Evolutionary conservation across 208 protist species (phyloP), one percentile per base, ranked within the genome.

Genomic region (Wallacemonas sp.): DNA sequence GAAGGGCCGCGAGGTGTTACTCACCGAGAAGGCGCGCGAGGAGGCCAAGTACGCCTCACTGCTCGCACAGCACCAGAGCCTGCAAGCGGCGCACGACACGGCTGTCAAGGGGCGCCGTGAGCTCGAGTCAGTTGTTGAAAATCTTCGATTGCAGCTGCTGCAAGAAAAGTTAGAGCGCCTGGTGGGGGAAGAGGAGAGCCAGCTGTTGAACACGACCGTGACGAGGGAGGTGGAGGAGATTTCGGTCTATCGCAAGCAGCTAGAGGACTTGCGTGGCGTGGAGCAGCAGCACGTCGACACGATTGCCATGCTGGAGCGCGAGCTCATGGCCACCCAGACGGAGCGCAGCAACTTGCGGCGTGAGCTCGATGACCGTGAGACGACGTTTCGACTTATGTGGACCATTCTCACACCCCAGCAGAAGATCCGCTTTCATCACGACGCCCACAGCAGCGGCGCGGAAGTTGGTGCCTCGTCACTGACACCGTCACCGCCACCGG

Each of bases 311-410:
- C 73, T 79, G 54, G 73, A 86, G 44, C 41, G 66, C 22, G 80
- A 86, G 58, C 66, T 86, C 44, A 64, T 80, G 57, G 52, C 66
- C n/a, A 68, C 60, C 26, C 63, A 75, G 53, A 45, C 69, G 19
- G 22, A 76, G 52, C 59, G 67, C 19, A 57, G 53, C 33, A 19
- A 9, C 17, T 44, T 82, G 55, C 41, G 72, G 24, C 54, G 65
- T 21, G 72, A 75, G 34, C 54, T 76, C 67, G 46, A 63, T 12
- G 71, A 76, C 50, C 66, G 73, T 38, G 68, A 74, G 45, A 66
- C 69, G 30, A 73, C 68, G 22, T 80, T 86, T 64, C 50, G 46
- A 21, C 53, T 65, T 27, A 53, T 86, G 19, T 86, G 80, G 80
- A 15, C 66, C 3, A 39, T 82, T 5, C 59, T 80, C 10, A 78